These are phyloP conservation scores for Monosporascus sp. DNA, from an alignment of 2,329 filamentous ascomycete species.

Conservation along the genomic window DNA sequence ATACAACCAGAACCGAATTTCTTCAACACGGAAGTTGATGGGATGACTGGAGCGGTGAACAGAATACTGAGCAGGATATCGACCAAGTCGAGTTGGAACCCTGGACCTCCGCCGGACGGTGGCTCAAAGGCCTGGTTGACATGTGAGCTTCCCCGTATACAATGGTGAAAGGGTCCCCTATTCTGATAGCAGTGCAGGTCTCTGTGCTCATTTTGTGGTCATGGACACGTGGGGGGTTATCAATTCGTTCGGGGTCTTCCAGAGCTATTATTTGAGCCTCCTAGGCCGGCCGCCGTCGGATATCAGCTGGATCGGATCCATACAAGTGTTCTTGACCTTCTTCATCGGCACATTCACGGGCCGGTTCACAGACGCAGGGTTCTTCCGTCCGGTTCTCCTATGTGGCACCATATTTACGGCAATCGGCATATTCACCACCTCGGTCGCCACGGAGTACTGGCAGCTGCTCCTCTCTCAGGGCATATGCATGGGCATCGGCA, in stretches of 20 bases:
- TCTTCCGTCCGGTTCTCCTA: conserved; percentile 39
- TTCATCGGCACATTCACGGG: conserved; percentile 50
- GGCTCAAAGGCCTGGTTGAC: conserved; percentile 42
- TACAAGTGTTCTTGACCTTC: conserved; percentile 50
- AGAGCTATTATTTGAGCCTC: conserved; percentile 43
- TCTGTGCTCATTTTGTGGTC: conserved; percentile 39
- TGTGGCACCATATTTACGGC: conserved; percentile 36
- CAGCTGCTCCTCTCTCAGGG: conserved; percentile 53
- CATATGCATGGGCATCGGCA: conserved; percentile 49
- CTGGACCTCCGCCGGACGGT: conserved; percentile 46
- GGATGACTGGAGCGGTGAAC: conserved; percentile 24
- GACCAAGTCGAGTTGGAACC: conserved; percentile 34
- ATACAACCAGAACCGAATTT: conserved; percentile 17
- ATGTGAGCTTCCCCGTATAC: conserved; percentile 24
- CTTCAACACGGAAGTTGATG: conserved; percentile 16
- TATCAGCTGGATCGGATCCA: conserved; percentile 50
- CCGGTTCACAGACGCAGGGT: conserved; percentile 48
- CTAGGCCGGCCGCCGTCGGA: conserved; percentile 37
- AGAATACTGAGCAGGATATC: conserved; percentile 37
- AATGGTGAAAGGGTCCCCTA: not conserved
- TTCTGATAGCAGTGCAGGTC: conserved; percentile 18
- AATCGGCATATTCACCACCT: conserved; percentile 43
- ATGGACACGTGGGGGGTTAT: conserved; percentile 52
- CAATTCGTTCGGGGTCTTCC: conserved; percentile 52
- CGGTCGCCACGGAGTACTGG: conserved; percentile 43